Evolutionary conservation across 176 grass and related monocot species (phyloP).

Genomic region (Cenchrus purpureus): DNA sequence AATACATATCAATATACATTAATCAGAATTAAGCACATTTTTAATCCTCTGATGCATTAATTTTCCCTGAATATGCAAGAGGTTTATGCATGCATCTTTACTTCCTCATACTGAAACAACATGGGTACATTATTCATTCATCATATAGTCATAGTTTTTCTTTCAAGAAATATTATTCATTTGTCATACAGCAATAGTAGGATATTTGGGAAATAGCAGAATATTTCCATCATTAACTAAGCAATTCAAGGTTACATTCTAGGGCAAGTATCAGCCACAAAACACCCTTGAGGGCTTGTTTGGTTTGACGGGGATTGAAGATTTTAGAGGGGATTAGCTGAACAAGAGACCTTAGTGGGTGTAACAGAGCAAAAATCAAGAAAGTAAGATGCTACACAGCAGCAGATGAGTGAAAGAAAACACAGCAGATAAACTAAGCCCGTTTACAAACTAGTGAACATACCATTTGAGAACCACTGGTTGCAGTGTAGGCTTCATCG

Average conservation of each 20-base stretch:
- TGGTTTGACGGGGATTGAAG: no score
- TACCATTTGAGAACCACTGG: constrained; percentile 23
- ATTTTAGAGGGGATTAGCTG: no score
- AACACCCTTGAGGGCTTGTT: no score
- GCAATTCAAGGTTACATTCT: not conserved
- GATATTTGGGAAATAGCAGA: constrained; percentile 1
- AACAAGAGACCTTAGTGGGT: not conserved
- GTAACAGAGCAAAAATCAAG: not conserved
- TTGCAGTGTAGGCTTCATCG: constrained; percentile 15
- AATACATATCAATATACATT: not conserved
- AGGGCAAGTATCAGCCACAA: not conserved
- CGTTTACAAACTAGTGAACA: not conserved
- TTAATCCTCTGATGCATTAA: not conserved
- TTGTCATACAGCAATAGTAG: not conserved
- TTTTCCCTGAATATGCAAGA: not conserved
- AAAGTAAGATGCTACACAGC: not conserved
- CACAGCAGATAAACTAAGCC: not conserved
- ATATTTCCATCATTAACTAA: not conserved
- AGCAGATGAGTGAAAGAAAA: not conserved
- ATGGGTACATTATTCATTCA: constrained; percentile 6
- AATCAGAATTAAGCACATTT: not conserved
- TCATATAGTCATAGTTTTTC: not conserved
- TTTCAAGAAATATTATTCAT: constrained; percentile 16
- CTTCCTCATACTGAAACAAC: not conserved
- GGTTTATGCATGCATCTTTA: not conserved